These are phyloP conservation scores for Prinsepia uniflora DNA, from an alignment of 306 rosid genomes.

Conservation along the genomic window DNA sequence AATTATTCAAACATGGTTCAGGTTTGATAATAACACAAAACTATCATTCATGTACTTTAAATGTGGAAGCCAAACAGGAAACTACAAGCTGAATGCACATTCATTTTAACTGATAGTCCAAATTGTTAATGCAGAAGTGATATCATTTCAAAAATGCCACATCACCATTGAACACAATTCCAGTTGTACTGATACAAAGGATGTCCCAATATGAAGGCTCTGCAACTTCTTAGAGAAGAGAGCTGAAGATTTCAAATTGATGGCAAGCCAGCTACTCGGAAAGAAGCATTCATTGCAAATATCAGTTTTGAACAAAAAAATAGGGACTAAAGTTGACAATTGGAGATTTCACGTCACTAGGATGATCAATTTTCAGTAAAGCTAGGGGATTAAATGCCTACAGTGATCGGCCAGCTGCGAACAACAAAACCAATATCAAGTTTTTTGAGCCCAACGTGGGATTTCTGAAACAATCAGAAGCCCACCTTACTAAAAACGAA, in stretches of 20 bases:
- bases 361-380: background rate
- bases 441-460: background rate
- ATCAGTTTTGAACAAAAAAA: background rate
- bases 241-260: background rate
- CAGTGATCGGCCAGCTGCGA: background rate
- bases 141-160: background rate
- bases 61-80: background rate
- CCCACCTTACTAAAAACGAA: background rate
- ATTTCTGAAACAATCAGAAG: background rate
- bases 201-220: background rate
- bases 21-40: background rate
- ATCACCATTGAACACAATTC: background rate
- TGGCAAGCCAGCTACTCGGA: background rate
- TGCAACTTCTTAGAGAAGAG: background rate
- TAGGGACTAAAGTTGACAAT: background rate
- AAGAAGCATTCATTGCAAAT: constrained; percentile 1
- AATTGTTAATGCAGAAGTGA: background rate
- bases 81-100: background rate
- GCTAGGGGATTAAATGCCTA: background rate
- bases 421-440: background rate
- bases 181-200: background rate
- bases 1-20: background rate
- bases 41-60: background rate
- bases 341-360: background rate
- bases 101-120: background rate